A percentile compares a stretch with the other conserved stretches of the same genome.
These are phyloP conservation scores for Tetratostichococcus sp. DNA, from an alignment of 139 green algal genomes.

Conservation along the genomic window DNA sequence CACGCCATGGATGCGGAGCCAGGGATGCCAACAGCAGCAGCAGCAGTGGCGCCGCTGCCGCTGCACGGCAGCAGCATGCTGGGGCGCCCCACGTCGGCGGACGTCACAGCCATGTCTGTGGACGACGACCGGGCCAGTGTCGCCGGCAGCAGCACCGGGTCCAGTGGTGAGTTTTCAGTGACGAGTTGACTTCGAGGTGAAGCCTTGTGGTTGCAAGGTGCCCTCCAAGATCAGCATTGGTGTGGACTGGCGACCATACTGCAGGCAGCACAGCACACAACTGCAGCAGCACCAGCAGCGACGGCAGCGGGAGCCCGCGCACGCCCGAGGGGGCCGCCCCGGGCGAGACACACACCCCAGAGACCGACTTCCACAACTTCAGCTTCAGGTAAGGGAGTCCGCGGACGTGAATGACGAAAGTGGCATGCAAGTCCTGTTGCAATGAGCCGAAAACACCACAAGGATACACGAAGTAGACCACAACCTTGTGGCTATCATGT, in stretches of 20 bases:
- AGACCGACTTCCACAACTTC: conserved; percentile 1
- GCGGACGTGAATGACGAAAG: too few species aligned
- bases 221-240: too few species aligned
- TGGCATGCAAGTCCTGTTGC: not conserved
- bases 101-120: not conserved
- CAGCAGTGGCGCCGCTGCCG: too few species aligned
- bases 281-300: too few species aligned
- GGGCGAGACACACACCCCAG: not conserved
- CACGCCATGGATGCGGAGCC: not conserved
- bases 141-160: not conserved
- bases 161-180: not conserved
- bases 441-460: not conserved
- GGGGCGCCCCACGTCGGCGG: not conserved
- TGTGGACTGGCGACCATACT: too few species aligned
- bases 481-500: conserved; percentile 5
- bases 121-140: not conserved
- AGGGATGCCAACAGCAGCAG: too few species aligned
- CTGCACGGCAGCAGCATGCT: not conserved
- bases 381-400: not conserved
- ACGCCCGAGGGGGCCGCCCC: conserved; percentile 14
- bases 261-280: too few species aligned
- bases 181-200: not conserved
- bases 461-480: not conserved
- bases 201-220: too few species aligned
- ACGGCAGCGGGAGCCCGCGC: not conserved